These are phyloP conservation scores for Solidago caesia DNA, from an alignment of 129 eudicot genomes.

Conservation along the genomic window DNA sequence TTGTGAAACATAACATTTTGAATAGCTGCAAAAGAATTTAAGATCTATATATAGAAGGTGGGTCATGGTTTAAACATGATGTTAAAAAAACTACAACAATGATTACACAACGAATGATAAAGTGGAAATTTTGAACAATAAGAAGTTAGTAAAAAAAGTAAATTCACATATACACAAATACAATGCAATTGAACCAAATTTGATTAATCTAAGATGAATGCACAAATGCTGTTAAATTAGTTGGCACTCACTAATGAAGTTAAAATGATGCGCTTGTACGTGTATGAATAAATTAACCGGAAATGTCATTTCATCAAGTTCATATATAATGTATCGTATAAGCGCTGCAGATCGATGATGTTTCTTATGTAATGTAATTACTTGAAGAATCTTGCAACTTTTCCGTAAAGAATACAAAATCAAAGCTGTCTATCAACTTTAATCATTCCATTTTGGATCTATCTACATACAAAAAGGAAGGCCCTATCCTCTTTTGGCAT, in stretches of 20 bases:
- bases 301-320: neutral
- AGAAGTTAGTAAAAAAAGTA: neutral
- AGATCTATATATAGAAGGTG: too few species aligned
- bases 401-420: constrained; percentile 14
- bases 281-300: neutral
- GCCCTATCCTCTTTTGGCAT: constrained; percentile 18
- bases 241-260: neutral
- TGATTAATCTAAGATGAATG: neutral
- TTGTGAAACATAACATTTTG: too few species aligned
- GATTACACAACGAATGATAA: too few species aligned
- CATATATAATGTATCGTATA: neutral
- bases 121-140: too few species aligned
- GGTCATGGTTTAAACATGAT: too few species aligned
- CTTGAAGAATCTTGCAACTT: constrained; percentile 27
- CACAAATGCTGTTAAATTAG: neutral
- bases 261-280: neutral
- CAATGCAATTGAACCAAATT: neutral
- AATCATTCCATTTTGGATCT: constrained; percentile 35
- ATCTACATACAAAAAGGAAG: constrained; percentile 20
- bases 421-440: constrained; percentile 33
- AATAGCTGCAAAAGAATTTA: too few species aligned
- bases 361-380: constrained; percentile 10
- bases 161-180: neutral
- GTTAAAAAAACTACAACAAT: too few species aligned
- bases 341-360: constrained; percentile 13